Percentiles rank a stretch among this genome's conserved stretches.
Conservation (phyloP, 2,329 filamentous ascomycete species). For the Aspergillus novofumigatus region DNA sequence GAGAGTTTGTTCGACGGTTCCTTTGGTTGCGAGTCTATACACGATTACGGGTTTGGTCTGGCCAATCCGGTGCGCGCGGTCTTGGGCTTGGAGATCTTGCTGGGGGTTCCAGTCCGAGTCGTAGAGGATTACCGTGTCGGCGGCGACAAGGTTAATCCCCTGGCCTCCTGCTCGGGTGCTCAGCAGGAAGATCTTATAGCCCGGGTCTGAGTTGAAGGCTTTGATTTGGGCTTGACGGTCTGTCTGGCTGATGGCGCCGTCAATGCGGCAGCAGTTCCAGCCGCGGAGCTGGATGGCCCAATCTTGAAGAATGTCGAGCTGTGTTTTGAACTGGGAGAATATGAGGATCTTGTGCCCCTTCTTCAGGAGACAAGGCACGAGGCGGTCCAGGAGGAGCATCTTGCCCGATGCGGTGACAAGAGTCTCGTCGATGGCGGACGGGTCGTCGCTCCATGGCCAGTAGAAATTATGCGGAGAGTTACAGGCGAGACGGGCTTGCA, state of each 20-base stretch:
- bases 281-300: slow-evolving; percentile 73
- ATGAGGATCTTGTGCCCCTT: slow-evolving; percentile 86
- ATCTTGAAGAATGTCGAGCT: slow-evolving; percentile 83
- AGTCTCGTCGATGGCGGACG: slow-evolving; percentile 66
- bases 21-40: slow-evolving; percentile 87
- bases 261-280: slow-evolving; percentile 85
- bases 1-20: slow-evolving; percentile 84
- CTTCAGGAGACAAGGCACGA: slow-evolving; percentile 70
- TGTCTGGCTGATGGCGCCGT: slow-evolving; percentile 76
- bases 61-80: slow-evolving; percentile 90
- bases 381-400: slow-evolving; percentile 86
- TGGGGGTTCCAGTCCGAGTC: slow-evolving; percentile 94
- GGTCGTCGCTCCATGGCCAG: slow-evolving; percentile 71
- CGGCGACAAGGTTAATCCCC: slow-evolving; percentile 87
- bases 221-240: slow-evolving; percentile 68
- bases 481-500: slow-evolving; percentile 87
- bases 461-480: slow-evolving; percentile 97
- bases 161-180: slow-evolving; percentile 90
- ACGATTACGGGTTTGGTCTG: slow-evolving; percentile 90
- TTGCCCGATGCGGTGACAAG: slow-evolving; percentile 88
- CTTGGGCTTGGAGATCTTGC: slow-evolving; percentile 93
- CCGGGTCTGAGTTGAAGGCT: slow-evolving; percentile 63
- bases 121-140: slow-evolving; percentile 89
- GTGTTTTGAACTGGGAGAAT: slow-evolving; percentile 94
- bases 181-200: slow-evolving; percentile 74